These are phyloP conservation scores for Penicillium steckii DNA, from an alignment of 495 filamentous ascomycete genomes.

Conservation along the genomic window DNA sequence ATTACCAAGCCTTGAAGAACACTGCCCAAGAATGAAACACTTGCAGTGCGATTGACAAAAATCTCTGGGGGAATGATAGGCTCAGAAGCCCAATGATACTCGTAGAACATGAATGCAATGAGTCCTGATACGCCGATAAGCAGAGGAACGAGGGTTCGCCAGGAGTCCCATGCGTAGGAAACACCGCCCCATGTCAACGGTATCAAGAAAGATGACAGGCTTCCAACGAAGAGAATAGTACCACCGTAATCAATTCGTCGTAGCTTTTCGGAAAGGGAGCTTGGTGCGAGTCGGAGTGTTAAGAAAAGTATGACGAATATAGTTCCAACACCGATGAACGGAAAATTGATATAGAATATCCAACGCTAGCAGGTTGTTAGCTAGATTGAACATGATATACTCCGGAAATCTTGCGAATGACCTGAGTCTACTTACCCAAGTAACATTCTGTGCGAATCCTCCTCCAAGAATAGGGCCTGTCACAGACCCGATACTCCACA, in stretches of 20 bases:
- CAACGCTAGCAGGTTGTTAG: conserved; percentile 29
- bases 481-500: conserved; percentile 67
- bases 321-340: conserved; percentile 48
- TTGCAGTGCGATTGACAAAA: conserved; percentile 49
- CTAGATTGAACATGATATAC: neutral
- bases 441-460: conserved; percentile 61
- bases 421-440: conserved; percentile 47
- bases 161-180: conserved; percentile 47
- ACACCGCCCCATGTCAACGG: conserved; percentile 53
- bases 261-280: conserved; percentile 41
- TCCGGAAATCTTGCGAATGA: neutral
- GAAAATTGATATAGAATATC: conserved; percentile 58
- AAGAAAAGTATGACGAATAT: conserved; percentile 50
- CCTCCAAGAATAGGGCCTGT: conserved; percentile 68
- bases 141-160: conserved; percentile 57
- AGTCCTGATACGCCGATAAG: conserved; percentile 53
- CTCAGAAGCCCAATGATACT: conserved; percentile 43
- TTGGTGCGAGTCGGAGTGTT: conserved; percentile 41
- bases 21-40: conserved; percentile 40
- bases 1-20: conserved; percentile 52
- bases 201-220: conserved; percentile 46
- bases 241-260: conserved; percentile 61
- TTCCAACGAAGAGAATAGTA: conserved; percentile 52
- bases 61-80: conserved; percentile 49
- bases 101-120: conserved; percentile 44